Evolutionary conservation across 352 stramenopile genomes (phyloP), one percentile per base, ranked within the genome.

Genomic region (Globisporangium lucens): DNA sequence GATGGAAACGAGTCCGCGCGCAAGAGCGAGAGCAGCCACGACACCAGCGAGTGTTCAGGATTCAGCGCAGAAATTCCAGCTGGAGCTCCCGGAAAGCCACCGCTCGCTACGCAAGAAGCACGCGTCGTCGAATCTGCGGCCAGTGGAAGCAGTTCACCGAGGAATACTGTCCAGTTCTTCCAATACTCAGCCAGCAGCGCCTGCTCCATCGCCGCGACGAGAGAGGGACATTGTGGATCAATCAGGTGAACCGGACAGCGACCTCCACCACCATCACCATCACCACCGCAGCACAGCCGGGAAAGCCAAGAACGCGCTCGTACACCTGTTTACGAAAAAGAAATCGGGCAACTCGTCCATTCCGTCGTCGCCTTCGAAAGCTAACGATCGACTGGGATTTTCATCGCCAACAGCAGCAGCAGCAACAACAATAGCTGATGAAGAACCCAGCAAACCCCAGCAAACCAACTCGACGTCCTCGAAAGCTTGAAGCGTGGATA

Each of bases 81-180:
- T 86, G 0, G 74, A 84, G 61, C 66, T 86, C 5, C 78, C 78
- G 1, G 74, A 82, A 43, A 80, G 65, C 24, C 78, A 86, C 64
- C 76, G 72, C 7, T 75, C 76, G 2, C 72, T 79, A 12, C 65
- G 71, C 43, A 86, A 86, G 67, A 83, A 80, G 49, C 46, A 71
- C 22, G 24, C 59, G 6, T 4, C 27, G 10, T 10, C 59, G 15
- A 67, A 47, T 27, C 8, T 30, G 4, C 66, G 58, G 12, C 52
- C 29, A 46, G 67, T 27, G 0, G 66, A 71, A 27, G 27, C 20
- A 2, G 66, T 58, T 17, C 13, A 30, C 15, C 38, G 49, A 36
- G 27, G 36, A 20, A 5, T 62, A 3, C 30, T 33, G 30, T 22
- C 13, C 33, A 15, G 15, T 6, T 53, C 47, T 6, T 53, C 20